Conservation (phyloP, 2,329 filamentous ascomycete genomes). For the Ceratocystis albifundus region DNA sequence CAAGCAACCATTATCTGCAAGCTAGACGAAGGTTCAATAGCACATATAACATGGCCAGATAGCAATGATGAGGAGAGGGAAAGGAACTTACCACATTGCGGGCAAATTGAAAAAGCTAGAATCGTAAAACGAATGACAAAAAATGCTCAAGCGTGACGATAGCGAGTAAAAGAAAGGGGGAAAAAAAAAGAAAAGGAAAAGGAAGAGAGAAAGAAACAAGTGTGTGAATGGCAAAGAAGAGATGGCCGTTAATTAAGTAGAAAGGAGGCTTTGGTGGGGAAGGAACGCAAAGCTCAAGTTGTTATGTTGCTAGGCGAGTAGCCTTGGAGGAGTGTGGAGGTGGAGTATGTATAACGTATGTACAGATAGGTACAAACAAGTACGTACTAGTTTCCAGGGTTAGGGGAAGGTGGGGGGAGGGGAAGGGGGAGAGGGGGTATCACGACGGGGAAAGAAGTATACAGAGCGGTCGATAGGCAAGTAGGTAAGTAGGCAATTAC, state of each 20-base stretch:
- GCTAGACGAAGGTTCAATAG: not conserved
- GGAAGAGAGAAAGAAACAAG: not conserved
- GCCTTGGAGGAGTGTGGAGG: constrained; percentile 11
- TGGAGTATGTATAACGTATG: constrained; percentile 18
- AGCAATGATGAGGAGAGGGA: constrained; percentile 5
- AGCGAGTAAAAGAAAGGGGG: no score
- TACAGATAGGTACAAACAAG: constrained; percentile 8
- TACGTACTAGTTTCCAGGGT: constrained; percentile 5
- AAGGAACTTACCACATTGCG: constrained; percentile 23
- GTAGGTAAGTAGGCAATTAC: not conserved
- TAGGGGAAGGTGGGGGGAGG: constrained; percentile 15
- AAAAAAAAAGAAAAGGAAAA: constrained; percentile 18
- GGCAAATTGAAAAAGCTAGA: constrained; percentile 21
- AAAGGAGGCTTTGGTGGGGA: constrained; percentile 19
- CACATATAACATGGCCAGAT: constrained; percentile 6
- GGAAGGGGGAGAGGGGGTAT: constrained; percentile 21
- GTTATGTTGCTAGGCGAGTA: constrained; percentile 11
- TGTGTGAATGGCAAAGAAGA: constrained; percentile 3
- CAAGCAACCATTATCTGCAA: not conserved
- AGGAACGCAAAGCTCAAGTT: constrained; percentile 10
- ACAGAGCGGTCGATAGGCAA: not conserved
- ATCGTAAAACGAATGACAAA: constrained; percentile 21
- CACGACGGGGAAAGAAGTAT: constrained; percentile 22
- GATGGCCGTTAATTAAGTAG: constrained; percentile 16
- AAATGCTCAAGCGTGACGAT: constrained; percentile 11